Base-by-base conservation (phyloP, 495 filamentous ascomycete species). In the Bryoglossum gracile region DNA sequence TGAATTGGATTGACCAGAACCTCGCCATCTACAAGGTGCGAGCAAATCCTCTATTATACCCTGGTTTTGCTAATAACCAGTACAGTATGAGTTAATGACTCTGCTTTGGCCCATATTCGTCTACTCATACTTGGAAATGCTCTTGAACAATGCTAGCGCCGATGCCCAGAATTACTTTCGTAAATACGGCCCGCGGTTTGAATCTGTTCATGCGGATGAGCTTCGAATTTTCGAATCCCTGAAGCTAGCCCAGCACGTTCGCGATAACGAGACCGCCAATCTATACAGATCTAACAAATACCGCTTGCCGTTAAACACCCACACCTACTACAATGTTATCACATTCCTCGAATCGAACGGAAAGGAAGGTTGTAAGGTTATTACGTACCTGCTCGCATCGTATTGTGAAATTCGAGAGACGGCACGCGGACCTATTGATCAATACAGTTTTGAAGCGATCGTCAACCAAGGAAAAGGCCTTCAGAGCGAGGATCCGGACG, bases 81-180 rank as follows among this genome's bases (percentile, higher is more conserved):
- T 23, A 32, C 34, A 10, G 84, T 86, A 87, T n/a, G 92, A 97
- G 63, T 75, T 98, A 0, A 67, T 74, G 43, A 86, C 90, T 35
- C 69, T 97, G 9, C 69, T 91, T 21, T 98, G 89, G 86, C 94
- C 92, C 1, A 68, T 94, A 0, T 97, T 96, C 59, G 84, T 95
- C 17, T 91, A 98, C 65, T 92, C 89, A 0, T 95, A 86, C 58
- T 66, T 97, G 5, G 77, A 87, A 54, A 80, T 95, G 38, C 75
- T 90, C n/a, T 69, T 68, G n/a, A 77, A 75, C 28, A 44, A 47
- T 21, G 24, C 44, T 0, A 11, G 10, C 13, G n/a, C 25, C 2
- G 87, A 94, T 42, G 80, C 80, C 11, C 76, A 83, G 51, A 64
- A 73, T 3, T 88, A 94, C 55, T 82, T 94, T 41, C 69, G 77